Evolutionary conservation across 164 flowering plant species (phyloP).

Genomic region (Magnolia kwangsiensis): DNA sequence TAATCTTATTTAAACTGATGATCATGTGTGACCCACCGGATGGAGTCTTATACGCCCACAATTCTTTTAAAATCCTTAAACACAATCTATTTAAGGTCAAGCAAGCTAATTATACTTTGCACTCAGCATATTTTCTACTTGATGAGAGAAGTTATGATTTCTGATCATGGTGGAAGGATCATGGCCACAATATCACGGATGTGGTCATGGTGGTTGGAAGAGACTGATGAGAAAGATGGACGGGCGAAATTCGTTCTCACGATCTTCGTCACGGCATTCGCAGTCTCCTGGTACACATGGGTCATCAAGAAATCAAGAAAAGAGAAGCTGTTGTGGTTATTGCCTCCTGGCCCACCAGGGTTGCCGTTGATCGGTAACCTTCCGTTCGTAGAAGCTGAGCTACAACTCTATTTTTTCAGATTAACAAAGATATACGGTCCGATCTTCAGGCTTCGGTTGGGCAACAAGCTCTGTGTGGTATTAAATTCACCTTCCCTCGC

Average conservation of each 20-base stretch:
- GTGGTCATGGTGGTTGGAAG: not conserved
- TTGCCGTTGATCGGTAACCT: constrained; percentile 27
- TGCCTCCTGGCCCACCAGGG: constrained; percentile 30
- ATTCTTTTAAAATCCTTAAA: too few species aligned
- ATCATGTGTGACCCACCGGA: too few species aligned
- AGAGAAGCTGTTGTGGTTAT: not conserved
- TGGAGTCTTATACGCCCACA: too few species aligned
- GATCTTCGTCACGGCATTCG: not conserved
- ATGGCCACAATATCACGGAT: not conserved
- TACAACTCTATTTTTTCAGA: constrained; percentile 21
- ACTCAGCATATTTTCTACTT: too few species aligned
- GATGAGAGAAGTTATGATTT: too few species aligned
- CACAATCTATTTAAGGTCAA: too few species aligned
- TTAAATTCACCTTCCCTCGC: constrained; percentile 13
- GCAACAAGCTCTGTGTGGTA: constrained; percentile 23
- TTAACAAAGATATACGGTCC: constrained; percentile 24
- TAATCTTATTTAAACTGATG: too few species aligned
- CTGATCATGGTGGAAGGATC: too few species aligned
- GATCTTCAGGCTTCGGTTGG: constrained; percentile 27
- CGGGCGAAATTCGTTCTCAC: not conserved
- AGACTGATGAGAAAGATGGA: not conserved
- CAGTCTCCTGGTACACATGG: not conserved
- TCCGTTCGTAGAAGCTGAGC: constrained; percentile 16
- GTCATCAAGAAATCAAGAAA: not conserved
- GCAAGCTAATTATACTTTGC: too few species aligned